These are phyloP conservation scores for Hemisphaericaspora subhashii DNA, from an alignment of 1,139 yeast species.

Conservation along the genomic window DNA sequence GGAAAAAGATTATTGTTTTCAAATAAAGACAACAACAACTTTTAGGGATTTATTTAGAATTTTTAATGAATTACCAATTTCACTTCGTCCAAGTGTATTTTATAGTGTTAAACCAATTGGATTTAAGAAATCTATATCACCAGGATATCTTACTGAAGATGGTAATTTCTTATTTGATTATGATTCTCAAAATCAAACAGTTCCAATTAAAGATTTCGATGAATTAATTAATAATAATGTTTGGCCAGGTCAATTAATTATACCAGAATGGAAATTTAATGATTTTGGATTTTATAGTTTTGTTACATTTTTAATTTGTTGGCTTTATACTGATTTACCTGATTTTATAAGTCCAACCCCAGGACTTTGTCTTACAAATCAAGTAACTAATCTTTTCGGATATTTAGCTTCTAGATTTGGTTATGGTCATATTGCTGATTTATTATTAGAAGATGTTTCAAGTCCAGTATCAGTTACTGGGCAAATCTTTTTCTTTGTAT, in stretches of 20 bases:
- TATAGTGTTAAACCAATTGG: conserved; percentile 64
- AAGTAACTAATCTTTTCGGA: conserved; percentile 43
- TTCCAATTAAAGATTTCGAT: conserved; percentile 38
- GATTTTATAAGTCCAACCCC: conserved; percentile 90
- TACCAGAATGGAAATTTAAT: conserved; percentile 77
- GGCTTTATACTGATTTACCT: conserved; percentile 95
- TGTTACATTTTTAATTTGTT: conserved; percentile 48
- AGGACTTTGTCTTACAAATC: conserved; percentile 78
- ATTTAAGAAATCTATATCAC: conserved; percentile 67
- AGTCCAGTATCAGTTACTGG: conserved; percentile 44
- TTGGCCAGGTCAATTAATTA: conserved; percentile 88
- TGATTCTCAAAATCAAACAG: conserved; percentile 51
- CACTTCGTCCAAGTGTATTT: conserved; percentile 78
- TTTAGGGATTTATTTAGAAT: conserved; percentile 61
- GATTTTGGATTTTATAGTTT: conserved; percentile 47
- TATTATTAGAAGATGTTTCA: conserved; percentile 49
- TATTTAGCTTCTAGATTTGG: conserved; percentile 34
- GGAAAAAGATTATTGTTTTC: conserved; percentile 90
- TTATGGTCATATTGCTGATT: conserved; percentile 38
- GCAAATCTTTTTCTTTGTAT: conserved; percentile 66
- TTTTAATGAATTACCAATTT: conserved; percentile 67
- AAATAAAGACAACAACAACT: conserved; percentile 55
- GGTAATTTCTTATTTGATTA: conserved; percentile 75
- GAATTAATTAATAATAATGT: conserved; percentile 56
- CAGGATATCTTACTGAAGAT: conserved; percentile 82